These are phyloP conservation scores for Teratosphaeria gauchensis DNA, from an alignment of 2,329 filamentous ascomycete species.

Conservation along the genomic window DNA sequence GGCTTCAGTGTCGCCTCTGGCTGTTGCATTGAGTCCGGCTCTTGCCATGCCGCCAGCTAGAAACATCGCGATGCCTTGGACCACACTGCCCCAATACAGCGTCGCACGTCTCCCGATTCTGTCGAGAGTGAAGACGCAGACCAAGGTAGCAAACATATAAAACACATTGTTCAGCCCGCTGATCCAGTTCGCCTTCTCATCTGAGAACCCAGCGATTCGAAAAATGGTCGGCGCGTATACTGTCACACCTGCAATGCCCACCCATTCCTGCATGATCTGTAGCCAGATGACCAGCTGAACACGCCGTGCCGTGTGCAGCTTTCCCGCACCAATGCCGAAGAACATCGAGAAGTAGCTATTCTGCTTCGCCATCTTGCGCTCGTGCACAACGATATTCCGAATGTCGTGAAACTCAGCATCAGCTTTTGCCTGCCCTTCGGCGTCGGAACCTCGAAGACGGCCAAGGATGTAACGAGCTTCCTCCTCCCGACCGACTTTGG, in stretches of 20 bases:
- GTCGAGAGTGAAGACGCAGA: slow-evolving; percentile 29
- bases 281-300: slow-evolving; percentile 32
- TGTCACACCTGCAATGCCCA: slow-evolving; percentile 21
- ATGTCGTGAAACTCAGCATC: slow-evolving; percentile 62
- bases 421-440: slow-evolving; percentile 33
- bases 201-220: slow-evolving; percentile 23
- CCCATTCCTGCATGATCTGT: slow-evolving; percentile 32
- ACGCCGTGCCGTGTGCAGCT: slow-evolving; percentile 26
- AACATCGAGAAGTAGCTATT: slow-evolving; percentile 26
- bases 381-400: slow-evolving; percentile 50
- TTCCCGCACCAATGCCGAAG: slow-evolving; percentile 22
- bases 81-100: slow-evolving; percentile 27
- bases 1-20: slow-evolving; percentile 11
- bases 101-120: slow-evolving; percentile 25
- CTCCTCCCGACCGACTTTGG: slow-evolving; percentile 55
- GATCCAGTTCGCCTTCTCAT: slow-evolving; percentile 33
- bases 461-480: slow-evolving; percentile 57
- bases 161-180: slow-evolving; percentile 31
- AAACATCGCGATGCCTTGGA: slow-evolving; percentile 26
- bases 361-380: slow-evolving; percentile 31
- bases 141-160: slow-evolving; percentile 26
- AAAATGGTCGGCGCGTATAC: slow-evolving; percentile 29
- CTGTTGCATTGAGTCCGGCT: slow-evolving; percentile 18
- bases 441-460: slow-evolving; percentile 49
- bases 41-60: slow-evolving; percentile 24